These are phyloP conservation scores for Candida silvatica DNA, from an alignment of 805 yeast species.

Conservation along the genomic window DNA sequence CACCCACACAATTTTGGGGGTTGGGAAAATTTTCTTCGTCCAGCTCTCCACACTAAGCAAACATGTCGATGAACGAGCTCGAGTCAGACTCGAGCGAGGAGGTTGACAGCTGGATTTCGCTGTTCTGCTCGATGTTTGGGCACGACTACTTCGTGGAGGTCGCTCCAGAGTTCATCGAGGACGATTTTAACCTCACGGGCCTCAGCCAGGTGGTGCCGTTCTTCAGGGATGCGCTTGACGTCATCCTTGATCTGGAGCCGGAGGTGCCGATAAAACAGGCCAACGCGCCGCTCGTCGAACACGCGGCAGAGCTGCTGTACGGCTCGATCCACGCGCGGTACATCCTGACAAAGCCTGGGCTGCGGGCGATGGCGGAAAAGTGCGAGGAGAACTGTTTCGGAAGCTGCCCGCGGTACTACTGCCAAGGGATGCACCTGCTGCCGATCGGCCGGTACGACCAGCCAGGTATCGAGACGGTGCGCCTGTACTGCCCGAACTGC, in stretches of 20 bases:
- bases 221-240: slow-evolving; percentile 85
- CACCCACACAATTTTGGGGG: no score
- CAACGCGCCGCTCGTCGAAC: slow-evolving; percentile 70
- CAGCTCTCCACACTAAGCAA: no score
- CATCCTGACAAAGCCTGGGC: slow-evolving; percentile 81
- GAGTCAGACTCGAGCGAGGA: slow-evolving; percentile 34
- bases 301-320: slow-evolving; percentile 84
- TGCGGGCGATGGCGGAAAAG: slow-evolving; percentile 88
- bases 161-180: slow-evolving; percentile 86
- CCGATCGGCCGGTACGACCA: slow-evolving; percentile 90
- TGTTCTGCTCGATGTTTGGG: slow-evolving; percentile 69
- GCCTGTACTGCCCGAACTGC: slow-evolving; percentile 92
- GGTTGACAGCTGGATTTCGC: slow-evolving; percentile 73
- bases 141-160: slow-evolving; percentile 92
- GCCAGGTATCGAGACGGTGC: slow-evolving; percentile 86
- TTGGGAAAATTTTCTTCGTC: no score
- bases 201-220: slow-evolving; percentile 78
- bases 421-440: slow-evolving; percentile 82
- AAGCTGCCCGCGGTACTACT: slow-evolving; percentile 79
- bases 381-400: slow-evolving; percentile 88
- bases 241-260: slow-evolving; percentile 80
- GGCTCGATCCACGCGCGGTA: slow-evolving; percentile 93
- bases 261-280: slow-evolving; percentile 49
- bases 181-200: slow-evolving; percentile 93
- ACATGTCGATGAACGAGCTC: slow-evolving; percentile 12